Percentiles rank a stretch among this genome's conserved stretches.
Conservation (phyloP, 2,329 filamentous ascomycete genomes). For the Septoria petroselini region DNA sequence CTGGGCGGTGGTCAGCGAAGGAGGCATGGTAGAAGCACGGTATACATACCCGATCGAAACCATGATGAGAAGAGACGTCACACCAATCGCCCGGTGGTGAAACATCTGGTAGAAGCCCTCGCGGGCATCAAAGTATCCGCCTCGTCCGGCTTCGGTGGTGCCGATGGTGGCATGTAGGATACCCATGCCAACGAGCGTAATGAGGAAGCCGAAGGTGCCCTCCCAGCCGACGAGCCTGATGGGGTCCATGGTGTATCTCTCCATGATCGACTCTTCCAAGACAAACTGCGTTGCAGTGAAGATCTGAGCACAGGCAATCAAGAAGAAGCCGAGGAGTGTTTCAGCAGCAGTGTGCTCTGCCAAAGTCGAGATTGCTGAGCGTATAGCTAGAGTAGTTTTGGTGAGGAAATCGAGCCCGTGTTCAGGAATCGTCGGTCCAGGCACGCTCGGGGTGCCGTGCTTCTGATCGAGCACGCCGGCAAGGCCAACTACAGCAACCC, state of each 20-base stretch:
- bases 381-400: constrained; percentile 18
- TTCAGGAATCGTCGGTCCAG: constrained; percentile 35
- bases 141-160: constrained; percentile 65
- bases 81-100: constrained; percentile 64
- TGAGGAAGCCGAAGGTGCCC: constrained; percentile 80
- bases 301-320: constrained; percentile 92
- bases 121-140: constrained; percentile 85
- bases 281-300: constrained; percentile 98
- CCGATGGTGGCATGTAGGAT: constrained; percentile 76
- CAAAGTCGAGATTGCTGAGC: constrained; percentile 38
- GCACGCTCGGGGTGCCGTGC: constrained; percentile 44
- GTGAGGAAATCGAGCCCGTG: constrained; percentile 22
- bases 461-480: constrained; percentile 77
- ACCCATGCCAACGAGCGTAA: constrained; percentile 76
- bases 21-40: background rate
- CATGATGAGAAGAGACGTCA: constrained; percentile 90
- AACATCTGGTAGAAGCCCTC: constrained; percentile 83
- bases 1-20: constrained; percentile 46
- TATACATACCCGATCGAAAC: constrained; percentile 81
- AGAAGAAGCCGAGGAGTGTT: constrained; percentile 76
- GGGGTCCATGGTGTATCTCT: constrained; percentile 74
- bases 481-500: constrained; percentile 85
- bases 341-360: constrained; percentile 58
- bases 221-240: constrained; percentile 95
- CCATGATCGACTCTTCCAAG: constrained; percentile 87